Evolutionary conservation across 306 rosid genomes (phyloP), one percentile per base, ranked within the genome.

Genomic region (Citrullus mucosospermus): DNA sequence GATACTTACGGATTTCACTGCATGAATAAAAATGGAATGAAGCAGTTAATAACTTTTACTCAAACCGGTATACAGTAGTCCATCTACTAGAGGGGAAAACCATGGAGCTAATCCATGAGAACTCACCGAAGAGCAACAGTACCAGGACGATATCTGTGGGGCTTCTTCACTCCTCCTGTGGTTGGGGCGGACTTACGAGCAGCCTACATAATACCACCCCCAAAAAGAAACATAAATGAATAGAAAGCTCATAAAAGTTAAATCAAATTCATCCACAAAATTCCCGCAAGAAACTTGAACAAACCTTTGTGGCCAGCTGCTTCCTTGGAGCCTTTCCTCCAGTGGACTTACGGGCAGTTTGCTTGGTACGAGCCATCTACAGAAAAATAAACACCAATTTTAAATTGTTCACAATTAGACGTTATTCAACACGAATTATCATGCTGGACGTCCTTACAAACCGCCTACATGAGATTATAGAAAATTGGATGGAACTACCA

Each of bases 281-380:
- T 1, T 6, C 2, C 1, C 1, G 0, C 2, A 2, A 14, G 9
- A n/a, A 3, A n/a, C 72, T 0, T 0, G 2, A 2, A 0, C 8
- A 16, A 39, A 93, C 98, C 98, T 93, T 93, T 38, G 98, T 93
- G 17, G 98, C 98, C 18, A 93, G 97, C 75, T 93, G 98, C 96
- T 93, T 93, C 89, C 98, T 85, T 0, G 97, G 98, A 12, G 98
- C 98, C 80, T 93, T 93, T 75, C 98, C 98, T 80, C 98, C 97
- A 0, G 98, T 93, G 0, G 98, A 93, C 85, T 93, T 93, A 2
- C 98, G 98, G 60, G 98, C 98, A 20, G 98, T 93, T 89, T 93
- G 98, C 88, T 93, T 93, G 0, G 98, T 93, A 93, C 98, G 98
- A 44, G 98, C 98, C 98, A 93, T 93, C 96, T 93, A 62, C 3